A percentile compares a stretch with the other conserved stretches of the same genome.
Conservation (phyloP, 768 basidiomycete species). For the Pisolithus albus region DNA sequence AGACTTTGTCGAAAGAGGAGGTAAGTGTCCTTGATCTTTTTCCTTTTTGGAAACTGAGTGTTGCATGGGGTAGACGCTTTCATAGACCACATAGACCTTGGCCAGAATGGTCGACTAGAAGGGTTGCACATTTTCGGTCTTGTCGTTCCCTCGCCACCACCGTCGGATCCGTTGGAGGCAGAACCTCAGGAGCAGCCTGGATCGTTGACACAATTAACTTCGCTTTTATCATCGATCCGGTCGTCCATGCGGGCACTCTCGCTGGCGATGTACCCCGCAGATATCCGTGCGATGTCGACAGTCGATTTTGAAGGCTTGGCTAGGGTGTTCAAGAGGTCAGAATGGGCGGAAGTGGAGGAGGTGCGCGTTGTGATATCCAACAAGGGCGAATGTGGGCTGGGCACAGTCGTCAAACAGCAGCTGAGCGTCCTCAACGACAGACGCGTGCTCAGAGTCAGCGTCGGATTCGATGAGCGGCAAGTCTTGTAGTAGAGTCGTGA, state of each 20-base stretch:
- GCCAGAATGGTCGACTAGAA: constrained; percentile 18
- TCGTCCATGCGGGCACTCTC: constrained; percentile 27
- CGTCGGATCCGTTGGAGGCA: constrained; percentile 15
- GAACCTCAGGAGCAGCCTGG: constrained; percentile 5
- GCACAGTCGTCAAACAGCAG: constrained; percentile 18
- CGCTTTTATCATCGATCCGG: constrained; percentile 19
- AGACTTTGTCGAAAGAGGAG: constrained; percentile 24
- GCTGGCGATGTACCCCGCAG: constrained; percentile 26
- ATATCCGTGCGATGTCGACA: constrained; percentile 20
- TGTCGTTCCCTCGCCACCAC: constrained; percentile 26
- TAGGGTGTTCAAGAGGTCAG: constrained; percentile 14
- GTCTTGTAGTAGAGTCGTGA: constrained; percentile 13
- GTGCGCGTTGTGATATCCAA: constrained; percentile 26
- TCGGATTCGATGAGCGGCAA: constrained; percentile 28
- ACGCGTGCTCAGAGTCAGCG: constrained; percentile 22
- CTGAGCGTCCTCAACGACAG: constrained; percentile 16
- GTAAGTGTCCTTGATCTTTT: constrained; percentile 11
- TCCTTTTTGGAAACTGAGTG: constrained; percentile 5
- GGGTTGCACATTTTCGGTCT: constrained; percentile 29
- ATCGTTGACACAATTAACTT: constrained; percentile 19
- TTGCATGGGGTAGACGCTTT: constrained; percentile 12
- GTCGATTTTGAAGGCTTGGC: constrained; percentile 26
- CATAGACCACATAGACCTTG: constrained; percentile 22
- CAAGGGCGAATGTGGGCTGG: constrained; percentile 22
- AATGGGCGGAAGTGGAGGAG: constrained; percentile 20